phyloP scores from a whole-genome alignment of 2,329 filamentous ascomycete species.

The Cercospora sp. region DNA sequence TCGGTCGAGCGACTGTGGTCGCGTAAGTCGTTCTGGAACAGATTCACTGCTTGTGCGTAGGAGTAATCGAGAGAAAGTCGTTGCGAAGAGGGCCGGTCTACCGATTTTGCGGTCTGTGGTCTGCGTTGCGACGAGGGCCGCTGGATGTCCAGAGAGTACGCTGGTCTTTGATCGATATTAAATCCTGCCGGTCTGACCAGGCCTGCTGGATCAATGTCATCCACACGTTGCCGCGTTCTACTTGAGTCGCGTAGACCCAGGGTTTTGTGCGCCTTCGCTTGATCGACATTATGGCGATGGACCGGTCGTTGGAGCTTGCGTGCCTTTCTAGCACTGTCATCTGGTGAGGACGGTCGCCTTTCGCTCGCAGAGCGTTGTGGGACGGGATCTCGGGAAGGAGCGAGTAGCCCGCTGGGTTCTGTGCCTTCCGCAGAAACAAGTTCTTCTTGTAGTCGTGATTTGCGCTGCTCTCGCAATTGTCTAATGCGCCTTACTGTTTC shows the following conservation, averaged over 20 bases:
- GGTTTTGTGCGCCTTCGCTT: constrained; percentile 46
- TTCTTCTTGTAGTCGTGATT: constrained; percentile 55
- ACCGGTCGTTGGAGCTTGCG: constrained; percentile 20
- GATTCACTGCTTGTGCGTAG: constrained; percentile 34
- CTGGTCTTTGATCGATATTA: constrained; percentile 11
- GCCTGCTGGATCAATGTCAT: constrained; percentile 7
- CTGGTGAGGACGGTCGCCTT: constrained; percentile 21
- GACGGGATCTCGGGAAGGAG: constrained; percentile 13
- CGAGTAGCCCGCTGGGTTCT: neutral
- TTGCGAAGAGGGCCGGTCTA: constrained; percentile 24
- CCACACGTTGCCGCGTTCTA: constrained; percentile 5
- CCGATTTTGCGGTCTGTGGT: constrained; percentile 29
- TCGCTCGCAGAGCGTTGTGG: constrained; percentile 14
- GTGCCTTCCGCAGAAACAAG: constrained; percentile 3
- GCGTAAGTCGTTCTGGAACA: constrained; percentile 27
- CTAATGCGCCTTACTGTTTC: constrained; percentile 61
- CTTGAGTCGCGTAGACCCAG: constrained; percentile 39
- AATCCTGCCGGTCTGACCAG: constrained; percentile 2
- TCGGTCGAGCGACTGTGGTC: constrained; percentile 14
- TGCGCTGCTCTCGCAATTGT: constrained; percentile 59
- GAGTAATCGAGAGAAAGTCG: constrained; percentile 37
- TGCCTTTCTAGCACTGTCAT: constrained; percentile 23
- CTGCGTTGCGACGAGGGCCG: constrained; percentile 23
- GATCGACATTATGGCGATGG: constrained; percentile 32
- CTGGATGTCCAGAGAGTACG: constrained; percentile 22